These are phyloP conservation scores for Ochromonas danica DNA, from an alignment of 108 stramenopile species.

Conservation along the genomic window DNA sequence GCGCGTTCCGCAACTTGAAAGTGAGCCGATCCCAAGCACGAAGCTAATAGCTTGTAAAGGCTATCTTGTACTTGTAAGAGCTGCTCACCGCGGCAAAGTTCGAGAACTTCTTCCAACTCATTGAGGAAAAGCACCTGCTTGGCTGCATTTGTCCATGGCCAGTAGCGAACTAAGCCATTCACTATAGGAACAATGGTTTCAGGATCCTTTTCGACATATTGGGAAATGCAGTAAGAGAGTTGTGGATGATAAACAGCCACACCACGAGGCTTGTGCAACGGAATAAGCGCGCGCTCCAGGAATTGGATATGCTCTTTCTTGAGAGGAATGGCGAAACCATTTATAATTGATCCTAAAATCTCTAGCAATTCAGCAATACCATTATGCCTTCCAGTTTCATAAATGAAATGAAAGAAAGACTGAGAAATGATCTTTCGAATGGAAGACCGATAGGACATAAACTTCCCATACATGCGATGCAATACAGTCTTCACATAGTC, in stretches of 20 bases:
- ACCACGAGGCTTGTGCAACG: constrained; percentile 95
- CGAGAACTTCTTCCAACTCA: constrained; percentile 96
- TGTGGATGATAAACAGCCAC: constrained; percentile 98
- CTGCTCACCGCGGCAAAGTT: constrained; percentile 82
- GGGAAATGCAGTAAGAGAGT: constrained; percentile 97
- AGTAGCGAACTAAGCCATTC: constrained; percentile 87
- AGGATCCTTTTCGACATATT: constrained; percentile 99
- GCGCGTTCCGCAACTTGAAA: constrained; percentile 91
- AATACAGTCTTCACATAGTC: constrained; percentile 99
- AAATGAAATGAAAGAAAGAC: constrained; percentile 92
- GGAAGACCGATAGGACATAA: constrained; percentile 95
- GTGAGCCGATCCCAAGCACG: constrained; percentile 87
- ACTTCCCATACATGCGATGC: constrained; percentile 98
- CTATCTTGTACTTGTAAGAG: constrained; percentile 74
- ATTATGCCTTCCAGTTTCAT: constrained; percentile 77
- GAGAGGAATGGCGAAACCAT: constrained; percentile 79
- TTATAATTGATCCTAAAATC: constrained; percentile 96
- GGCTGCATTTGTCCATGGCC: constrained; percentile 51
- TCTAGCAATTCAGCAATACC: constrained; percentile 85
- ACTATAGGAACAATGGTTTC: constrained; percentile 93
- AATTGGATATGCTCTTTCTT: constrained; percentile 98
- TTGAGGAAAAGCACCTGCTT: constrained; percentile 76
- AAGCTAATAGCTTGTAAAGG: constrained; percentile 80
- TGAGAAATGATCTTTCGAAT: constrained; percentile 94
- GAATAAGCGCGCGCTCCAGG: constrained; percentile 86